Evolutionary conservation across 2,329 filamentous ascomycete species (phyloP), one percentile per base, ranked within the genome.

Genomic region (Monilinia aucupariae): DNA sequence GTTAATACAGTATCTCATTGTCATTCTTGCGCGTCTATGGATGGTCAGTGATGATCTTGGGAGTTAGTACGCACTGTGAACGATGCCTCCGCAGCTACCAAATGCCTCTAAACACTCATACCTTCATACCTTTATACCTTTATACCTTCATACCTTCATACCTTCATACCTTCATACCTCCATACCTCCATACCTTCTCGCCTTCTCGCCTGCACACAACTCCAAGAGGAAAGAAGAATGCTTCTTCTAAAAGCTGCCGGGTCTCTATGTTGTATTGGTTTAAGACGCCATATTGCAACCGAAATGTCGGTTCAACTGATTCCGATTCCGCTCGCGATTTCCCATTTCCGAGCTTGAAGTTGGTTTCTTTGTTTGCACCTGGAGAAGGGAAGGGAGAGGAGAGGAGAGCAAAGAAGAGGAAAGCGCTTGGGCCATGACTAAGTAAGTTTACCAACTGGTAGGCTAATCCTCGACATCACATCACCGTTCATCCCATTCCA

Each of bases 31-130:
- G 20, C 39, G 32, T 56, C 39, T 56, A 56, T 34, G 8, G n/a
- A 34, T 34, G 25, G 54, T 56, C 41, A 56, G 53, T 56, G 53
- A 45, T 34, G n/a, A 22, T 56, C 17, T 56, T 45, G 43, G 39
- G 45, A 45, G 25, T 37, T 55, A 5, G 20, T 22, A 20, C 39
- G 13, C n/a, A 32, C 4, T 32, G 27, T 13, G 27, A 30, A 32
- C 4, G 53, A 47, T 56, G 4, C 34, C 53, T 34, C 15, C n/a
- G 41, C 25, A 56, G 39, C 27, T 45, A 3, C 7, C 10, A 22
- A 7, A 34, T 34, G 20, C 22, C 22, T n/a, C 25, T 8, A 41
- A 10, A 41, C 34, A 12, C 25, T 32, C 12, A 12, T 30, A 55
- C n/a, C n/a, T n/a, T n/a, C n/a, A n/a, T n/a, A n/a, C n/a, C n/a